Conservation (phyloP, 768 basidiomycete species). For the Psilocybe cyanescens region DNA sequence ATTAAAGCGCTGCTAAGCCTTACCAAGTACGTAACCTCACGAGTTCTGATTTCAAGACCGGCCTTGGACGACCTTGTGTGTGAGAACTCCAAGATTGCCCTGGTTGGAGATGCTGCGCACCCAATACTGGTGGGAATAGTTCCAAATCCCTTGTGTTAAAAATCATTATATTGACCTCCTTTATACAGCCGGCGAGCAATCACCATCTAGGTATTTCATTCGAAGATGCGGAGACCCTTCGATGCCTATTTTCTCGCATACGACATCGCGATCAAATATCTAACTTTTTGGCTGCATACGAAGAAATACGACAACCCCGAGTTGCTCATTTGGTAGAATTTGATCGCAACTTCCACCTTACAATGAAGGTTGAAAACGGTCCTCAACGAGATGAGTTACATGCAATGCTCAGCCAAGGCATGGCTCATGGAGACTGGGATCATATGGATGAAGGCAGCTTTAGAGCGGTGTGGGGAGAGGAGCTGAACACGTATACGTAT, state of each 20-base stretch:
- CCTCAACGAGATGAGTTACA: conserved; percentile 49
- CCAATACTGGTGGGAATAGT: conserved; percentile 45
- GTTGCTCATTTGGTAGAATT: conserved; percentile 43
- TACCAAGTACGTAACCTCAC: conserved; percentile 31
- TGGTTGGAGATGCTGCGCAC: conserved; percentile 65
- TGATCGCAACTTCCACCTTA: conserved; percentile 45
- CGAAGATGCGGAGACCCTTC: conserved; percentile 65
- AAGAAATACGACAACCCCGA: conserved; percentile 58
- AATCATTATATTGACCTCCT: neutral
- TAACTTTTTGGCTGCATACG: conserved; percentile 53
- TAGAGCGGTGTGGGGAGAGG: conserved; percentile 51
- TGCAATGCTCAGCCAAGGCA: conserved; percentile 35
- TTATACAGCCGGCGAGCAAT: conserved; percentile 49
- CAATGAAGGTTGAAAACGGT: conserved; percentile 47
- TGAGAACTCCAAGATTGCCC: conserved; percentile 44
- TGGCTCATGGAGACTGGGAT: conserved; percentile 35
- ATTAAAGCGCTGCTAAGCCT: conserved; percentile 35
- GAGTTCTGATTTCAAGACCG: conserved; percentile 31
- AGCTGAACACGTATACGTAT: conserved; percentile 50
- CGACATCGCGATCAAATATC: conserved; percentile 48
- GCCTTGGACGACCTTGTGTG: conserved; percentile 53
- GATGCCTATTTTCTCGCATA: conserved; percentile 57
- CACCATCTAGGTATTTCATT: conserved; percentile 55
- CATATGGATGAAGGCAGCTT: conserved; percentile 49
- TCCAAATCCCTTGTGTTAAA: neutral